These are phyloP conservation scores for Fusarium ambrosium DNA, from an alignment of 2,329 filamentous ascomycete genomes.

Conservation along the genomic window DNA sequence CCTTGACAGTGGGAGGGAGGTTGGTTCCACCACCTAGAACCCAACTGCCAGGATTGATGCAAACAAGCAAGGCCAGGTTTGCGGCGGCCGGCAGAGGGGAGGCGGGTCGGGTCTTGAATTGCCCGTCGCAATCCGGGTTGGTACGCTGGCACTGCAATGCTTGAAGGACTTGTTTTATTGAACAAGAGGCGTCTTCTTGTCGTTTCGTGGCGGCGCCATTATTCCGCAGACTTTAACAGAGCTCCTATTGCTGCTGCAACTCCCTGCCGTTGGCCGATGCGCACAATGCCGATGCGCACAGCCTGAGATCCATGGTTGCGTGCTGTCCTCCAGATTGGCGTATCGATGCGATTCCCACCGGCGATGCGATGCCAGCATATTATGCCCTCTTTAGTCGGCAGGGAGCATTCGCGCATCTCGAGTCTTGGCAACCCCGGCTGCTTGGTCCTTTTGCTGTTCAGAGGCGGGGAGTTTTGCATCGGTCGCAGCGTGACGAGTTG, in stretches of 20 bases:
- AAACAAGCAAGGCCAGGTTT: conserved; percentile 29
- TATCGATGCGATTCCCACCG: conserved; percentile 17
- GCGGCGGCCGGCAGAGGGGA: conserved; percentile 30
- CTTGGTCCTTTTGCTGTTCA: conserved; percentile 38
- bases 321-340: conserved; percentile 28
- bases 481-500: conserved; percentile 31
- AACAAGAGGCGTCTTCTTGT: conserved; percentile 16
- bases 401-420: conserved; percentile 23
- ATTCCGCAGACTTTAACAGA: conserved; percentile 25
- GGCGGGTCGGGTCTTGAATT: conserved; percentile 7
- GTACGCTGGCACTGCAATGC: conserved; percentile 1
- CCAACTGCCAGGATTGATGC: conserved; percentile 16
- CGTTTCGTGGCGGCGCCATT: conserved; percentile 32
- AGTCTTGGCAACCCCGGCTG: conserved; percentile 38
- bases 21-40: conserved; percentile 35
- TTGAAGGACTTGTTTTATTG: conserved; percentile 23
- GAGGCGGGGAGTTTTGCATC: conserved; percentile 37
- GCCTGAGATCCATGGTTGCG: conserved; percentile 29
- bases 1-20: conserved; percentile 8
- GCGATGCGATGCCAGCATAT: conserved; percentile 3
- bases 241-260: conserved; percentile 11
- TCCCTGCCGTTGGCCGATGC: conserved; percentile 35
- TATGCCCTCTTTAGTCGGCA: conserved; percentile 3
- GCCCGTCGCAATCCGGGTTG: neutral
- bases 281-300: conserved; percentile 27